These are phyloP conservation scores for Candida jianshihensis DNA, from an alignment of 805 yeast species.

Conservation along the genomic window DNA sequence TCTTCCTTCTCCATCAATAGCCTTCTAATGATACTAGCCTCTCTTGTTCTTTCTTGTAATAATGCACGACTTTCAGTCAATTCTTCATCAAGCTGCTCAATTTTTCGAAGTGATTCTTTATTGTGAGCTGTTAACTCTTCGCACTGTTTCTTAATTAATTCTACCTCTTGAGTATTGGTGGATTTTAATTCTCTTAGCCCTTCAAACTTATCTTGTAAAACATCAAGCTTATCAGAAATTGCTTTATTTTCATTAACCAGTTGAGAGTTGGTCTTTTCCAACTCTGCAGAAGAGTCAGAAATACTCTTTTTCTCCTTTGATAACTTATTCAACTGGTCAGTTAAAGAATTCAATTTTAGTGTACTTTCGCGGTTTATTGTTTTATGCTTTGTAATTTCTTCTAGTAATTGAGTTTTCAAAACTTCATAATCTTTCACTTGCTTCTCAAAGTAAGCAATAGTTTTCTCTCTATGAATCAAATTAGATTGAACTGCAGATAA, in stretches of 20 bases:
- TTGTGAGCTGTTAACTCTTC: conserved; percentile 65
- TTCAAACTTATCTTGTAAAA: conserved; percentile 32
- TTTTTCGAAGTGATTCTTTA: conserved; percentile 53
- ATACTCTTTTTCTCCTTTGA: conserved; percentile 30
- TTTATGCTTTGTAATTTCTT: conserved; percentile 18
- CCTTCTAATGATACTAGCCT: conserved; percentile 64
- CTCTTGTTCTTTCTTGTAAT: conserved; percentile 76
- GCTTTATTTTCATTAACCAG: conserved; percentile 33
- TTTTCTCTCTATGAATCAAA: conserved; percentile 29
- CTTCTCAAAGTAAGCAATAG: conserved; percentile 31
- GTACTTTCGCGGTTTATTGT: conserved; percentile 22
- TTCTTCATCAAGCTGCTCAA: conserved; percentile 74
- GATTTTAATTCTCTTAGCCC: conserved; percentile 29
- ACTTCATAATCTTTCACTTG: conserved; percentile 32
- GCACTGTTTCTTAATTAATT: conserved; percentile 52
- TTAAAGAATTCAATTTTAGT: conserved; percentile 25
- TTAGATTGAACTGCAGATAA: conserved; percentile 8
- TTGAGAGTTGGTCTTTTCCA: conserved; percentile 29
- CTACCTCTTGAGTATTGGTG: conserved; percentile 35
- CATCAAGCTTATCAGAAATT: conserved; percentile 33
- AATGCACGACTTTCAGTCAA: conserved; percentile 64
- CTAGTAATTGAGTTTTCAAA: conserved; percentile 18
- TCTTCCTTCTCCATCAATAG: conserved; percentile 64
- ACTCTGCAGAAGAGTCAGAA: conserved; percentile 31
- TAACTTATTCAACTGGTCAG: conserved; percentile 23